Conservation (phyloP, 208 protist genomes). For the Leishmania major region DNA sequence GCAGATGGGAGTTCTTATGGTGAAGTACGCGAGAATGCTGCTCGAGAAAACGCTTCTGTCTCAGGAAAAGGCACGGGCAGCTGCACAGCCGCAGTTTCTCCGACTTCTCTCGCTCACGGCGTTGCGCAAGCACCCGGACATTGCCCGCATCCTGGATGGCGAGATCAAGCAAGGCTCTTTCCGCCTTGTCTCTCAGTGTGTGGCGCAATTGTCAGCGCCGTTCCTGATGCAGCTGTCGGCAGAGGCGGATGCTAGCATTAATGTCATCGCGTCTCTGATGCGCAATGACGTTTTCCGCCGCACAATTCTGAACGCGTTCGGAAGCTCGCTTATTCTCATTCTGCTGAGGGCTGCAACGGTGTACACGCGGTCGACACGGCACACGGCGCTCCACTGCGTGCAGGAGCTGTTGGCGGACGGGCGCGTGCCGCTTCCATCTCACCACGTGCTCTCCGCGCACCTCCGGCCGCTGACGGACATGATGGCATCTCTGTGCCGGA, state of each 20-base stretch:
- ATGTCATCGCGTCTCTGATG: constrained; percentile 44
- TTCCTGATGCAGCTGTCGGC: constrained; percentile 35
- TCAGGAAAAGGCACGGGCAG: constrained; percentile 47
- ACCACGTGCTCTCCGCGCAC: constrained; percentile 56
- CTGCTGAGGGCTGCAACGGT: constrained; percentile 73
- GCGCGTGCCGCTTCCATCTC: constrained; percentile 54
- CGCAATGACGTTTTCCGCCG: constrained; percentile 37
- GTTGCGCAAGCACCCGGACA: constrained; percentile 39
- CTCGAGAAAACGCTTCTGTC: constrained; percentile 65
- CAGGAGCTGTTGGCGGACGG: constrained; percentile 68
- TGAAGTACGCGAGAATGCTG: constrained; percentile 76
- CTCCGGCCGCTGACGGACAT: constrained; percentile 66
- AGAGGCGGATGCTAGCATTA: constrained; percentile 53
- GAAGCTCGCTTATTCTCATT: constrained; percentile 54
- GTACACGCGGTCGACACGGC: constrained; percentile 61
- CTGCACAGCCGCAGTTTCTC: constrained; percentile 44
- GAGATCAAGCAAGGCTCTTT: constrained; percentile 47
- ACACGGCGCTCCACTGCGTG: constrained; percentile 73
- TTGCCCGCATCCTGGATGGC: constrained; percentile 43
- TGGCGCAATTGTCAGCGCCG: constrained; percentile 50
- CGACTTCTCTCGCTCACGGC: constrained; percentile 68
- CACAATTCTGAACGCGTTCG: constrained; percentile 52
- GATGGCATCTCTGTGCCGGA: constrained; percentile 75
- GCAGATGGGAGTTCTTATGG: constrained; percentile 77
- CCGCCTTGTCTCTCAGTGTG: constrained; percentile 51